A percentile compares a stretch with the other conserved stretches of the same genome.
Conservation (phyloP, 768 basidiomycete species). For the Melanogaster broomeanus region DNA sequence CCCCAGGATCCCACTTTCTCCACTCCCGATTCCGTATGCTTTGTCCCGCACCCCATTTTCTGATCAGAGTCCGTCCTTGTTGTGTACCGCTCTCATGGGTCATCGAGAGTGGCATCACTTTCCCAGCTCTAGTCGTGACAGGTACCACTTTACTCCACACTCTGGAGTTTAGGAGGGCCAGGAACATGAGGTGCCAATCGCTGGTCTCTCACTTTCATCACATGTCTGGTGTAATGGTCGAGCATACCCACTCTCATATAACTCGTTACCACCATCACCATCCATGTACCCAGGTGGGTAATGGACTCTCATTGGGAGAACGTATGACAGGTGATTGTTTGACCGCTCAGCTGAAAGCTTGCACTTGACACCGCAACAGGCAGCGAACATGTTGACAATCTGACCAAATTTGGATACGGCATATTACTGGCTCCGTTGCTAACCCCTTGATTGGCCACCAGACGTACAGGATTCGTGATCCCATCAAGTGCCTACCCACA, state of each 20-base stretch:
- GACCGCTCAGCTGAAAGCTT: background rate
- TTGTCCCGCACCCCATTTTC: too few relatives aligned
- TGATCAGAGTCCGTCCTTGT: background rate
- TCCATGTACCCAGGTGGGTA: background rate
- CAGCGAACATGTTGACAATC: background rate
- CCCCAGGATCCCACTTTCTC: background rate
- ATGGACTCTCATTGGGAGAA: background rate
- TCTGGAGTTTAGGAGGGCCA: background rate
- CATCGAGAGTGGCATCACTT: background rate
- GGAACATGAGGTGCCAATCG: background rate
- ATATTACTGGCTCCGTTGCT: too few relatives aligned
- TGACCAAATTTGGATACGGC: too few relatives aligned
- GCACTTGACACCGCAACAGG: background rate
- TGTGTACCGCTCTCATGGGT: background rate
- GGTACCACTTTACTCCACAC: background rate
- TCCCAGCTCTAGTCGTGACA: background rate
- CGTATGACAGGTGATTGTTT: background rate
- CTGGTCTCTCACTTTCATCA: too few relatives aligned
- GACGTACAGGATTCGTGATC: too few relatives aligned
- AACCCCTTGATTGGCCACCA: too few relatives aligned
- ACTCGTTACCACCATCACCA: background rate
- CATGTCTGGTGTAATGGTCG: background rate
- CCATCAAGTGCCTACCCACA: too few relatives aligned
- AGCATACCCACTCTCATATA: background rate
- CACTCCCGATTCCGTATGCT: too few relatives aligned